These are phyloP conservation scores for Populus hybrid DNA, from an alignment of 441 rosid genomes.

Conservation along the genomic window DNA sequence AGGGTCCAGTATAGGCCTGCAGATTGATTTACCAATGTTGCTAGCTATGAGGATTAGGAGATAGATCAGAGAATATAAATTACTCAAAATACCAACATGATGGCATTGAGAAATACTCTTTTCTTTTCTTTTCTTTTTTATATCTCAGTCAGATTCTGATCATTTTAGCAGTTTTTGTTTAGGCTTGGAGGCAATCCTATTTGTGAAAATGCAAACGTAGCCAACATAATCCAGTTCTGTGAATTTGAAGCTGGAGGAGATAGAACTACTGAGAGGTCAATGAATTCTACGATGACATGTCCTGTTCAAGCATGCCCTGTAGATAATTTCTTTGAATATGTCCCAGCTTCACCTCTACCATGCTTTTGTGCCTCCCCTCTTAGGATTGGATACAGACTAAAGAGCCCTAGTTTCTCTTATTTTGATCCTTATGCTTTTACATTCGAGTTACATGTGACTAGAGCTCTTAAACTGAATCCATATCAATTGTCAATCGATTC, in stretches of 20 bases:
- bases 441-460: slow-evolving; percentile 51
- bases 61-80: neutral
- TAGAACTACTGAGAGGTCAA: slow-evolving; percentile 23
- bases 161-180: slow-evolving; percentile 32
- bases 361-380: slow-evolving; percentile 90
- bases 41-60: neutral
- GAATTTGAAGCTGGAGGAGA: slow-evolving; percentile 30
- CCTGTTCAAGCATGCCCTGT: slow-evolving; percentile 59
- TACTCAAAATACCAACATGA: neutral
- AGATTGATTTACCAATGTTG: neutral
- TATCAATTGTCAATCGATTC: slow-evolving; percentile 67
- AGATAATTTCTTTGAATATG: slow-evolving; percentile 62
- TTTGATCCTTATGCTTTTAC: slow-evolving; percentile 50
- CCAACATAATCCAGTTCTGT: slow-evolving; percentile 51
- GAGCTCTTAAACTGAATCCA: slow-evolving; percentile 44
- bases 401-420: slow-evolving; percentile 87
- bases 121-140: slow-evolving; percentile 7
- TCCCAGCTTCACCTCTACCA: slow-evolving; percentile 53
- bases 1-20: neutral
- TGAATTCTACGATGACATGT: slow-evolving; percentile 32
- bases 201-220: slow-evolving; percentile 47
- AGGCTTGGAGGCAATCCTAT: slow-evolving; percentile 91
- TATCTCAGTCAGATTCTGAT: slow-evolving; percentile 23
- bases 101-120: neutral
- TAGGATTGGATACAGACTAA: slow-evolving; percentile 80